Percentiles rank a stretch among this genome's conserved stretches.
These are phyloP conservation scores for Ophryocystis elektroscirrha DNA, from an alignment of 169 alveolate species.

Conservation along the genomic window DNA sequence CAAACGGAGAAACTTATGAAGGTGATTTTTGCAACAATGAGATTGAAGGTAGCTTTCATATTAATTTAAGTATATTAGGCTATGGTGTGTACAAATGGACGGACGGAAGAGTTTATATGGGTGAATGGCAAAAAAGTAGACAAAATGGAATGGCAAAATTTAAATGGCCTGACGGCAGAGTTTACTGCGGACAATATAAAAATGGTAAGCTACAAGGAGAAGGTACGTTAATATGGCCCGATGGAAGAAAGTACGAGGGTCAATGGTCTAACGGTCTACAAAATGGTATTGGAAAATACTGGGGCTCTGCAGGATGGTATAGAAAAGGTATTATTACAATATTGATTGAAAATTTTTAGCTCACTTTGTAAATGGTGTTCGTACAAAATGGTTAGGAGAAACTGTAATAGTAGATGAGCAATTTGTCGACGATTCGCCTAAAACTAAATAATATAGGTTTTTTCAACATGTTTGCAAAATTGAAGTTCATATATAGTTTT, in stretches of 20 bases:
- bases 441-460: no score
- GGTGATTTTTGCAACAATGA: constrained; percentile 28
- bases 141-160: constrained; percentile 41
- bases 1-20: constrained; percentile 19
- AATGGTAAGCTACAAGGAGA: constrained; percentile 37
- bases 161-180: constrained; percentile 38
- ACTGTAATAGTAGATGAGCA: background rate
- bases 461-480: constrained; percentile 15
- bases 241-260: constrained; percentile 41
- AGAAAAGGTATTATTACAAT: no score
- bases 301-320: no score
- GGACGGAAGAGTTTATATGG: constrained; percentile 31
- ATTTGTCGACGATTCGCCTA: no score
- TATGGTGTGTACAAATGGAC: constrained; percentile 27
- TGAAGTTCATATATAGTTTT: background rate
- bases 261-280: constrained; percentile 27
- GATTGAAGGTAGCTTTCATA: no score
- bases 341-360: no score
- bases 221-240: constrained; percentile 36
- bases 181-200: constrained; percentile 38
- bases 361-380: background rate
- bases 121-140: constrained; percentile 37
- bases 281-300: constrained; percentile 21
- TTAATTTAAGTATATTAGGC: no score
- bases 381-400: background rate